Conservation (phyloP, 2,329 filamentous ascomycete species). For the Colletotrichum tamarilloi region DNA sequence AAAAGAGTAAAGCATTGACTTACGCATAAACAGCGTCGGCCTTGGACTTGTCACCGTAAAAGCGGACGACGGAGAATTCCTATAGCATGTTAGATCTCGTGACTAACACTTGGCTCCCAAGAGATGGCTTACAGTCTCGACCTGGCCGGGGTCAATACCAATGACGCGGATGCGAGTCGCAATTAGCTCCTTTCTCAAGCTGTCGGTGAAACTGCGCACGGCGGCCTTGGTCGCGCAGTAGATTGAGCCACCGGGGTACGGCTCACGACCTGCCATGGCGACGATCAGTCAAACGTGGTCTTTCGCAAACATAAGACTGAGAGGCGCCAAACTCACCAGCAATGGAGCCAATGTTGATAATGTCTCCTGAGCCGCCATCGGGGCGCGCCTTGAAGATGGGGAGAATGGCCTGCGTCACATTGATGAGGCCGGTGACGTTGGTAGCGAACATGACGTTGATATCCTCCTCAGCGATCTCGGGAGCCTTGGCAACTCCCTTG, state of each 20-base stretch:
- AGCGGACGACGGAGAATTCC: slow-evolving; percentile 91
- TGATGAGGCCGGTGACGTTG: slow-evolving; percentile 94
- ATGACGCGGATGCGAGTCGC: slow-evolving; percentile 84
- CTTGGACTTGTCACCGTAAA: slow-evolving; percentile 88
- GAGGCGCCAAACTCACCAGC: slow-evolving; percentile 62
- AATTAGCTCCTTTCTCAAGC: slow-evolving; percentile 85
- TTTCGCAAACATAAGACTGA: too few species aligned
- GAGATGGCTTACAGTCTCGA: slow-evolving; percentile 76
- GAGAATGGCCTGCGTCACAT: slow-evolving; percentile 93
- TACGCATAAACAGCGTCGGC: slow-evolving; percentile 90
- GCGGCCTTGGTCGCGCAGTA: slow-evolving; percentile 96
- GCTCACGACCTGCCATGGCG: slow-evolving; percentile 70
- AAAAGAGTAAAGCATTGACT: slow-evolving; percentile 46
- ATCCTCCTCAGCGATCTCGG: slow-evolving; percentile 84
- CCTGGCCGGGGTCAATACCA: slow-evolving; percentile 90
- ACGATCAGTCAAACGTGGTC: not conserved
- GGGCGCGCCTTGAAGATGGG: slow-evolving; percentile 82
- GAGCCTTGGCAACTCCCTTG: slow-evolving; percentile 86
- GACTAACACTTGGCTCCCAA: not conserved
- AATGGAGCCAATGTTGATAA: slow-evolving; percentile 94
- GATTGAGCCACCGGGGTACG: slow-evolving; percentile 86
- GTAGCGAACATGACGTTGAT: slow-evolving; percentile 90
- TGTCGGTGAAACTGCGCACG: slow-evolving; percentile 85
- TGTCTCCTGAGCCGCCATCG: slow-evolving; percentile 85
- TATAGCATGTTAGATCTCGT: slow-evolving; percentile 41